Conservation (phyloP, 257 asterid genomes). For the Anisodus acutangulus region DNA sequence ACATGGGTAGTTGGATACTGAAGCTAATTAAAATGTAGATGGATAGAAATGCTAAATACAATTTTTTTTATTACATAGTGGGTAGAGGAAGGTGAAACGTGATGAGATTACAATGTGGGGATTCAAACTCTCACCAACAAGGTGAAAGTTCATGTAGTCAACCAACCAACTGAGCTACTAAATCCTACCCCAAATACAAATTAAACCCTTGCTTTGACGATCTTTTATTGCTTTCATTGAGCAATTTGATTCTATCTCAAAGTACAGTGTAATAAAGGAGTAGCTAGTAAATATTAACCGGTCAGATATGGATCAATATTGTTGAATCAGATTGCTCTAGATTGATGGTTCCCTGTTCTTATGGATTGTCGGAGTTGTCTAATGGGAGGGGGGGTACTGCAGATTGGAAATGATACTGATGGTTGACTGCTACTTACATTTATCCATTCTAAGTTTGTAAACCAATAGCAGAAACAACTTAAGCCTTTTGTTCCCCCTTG, state of each 20-base stretch:
- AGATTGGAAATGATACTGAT: not conserved
- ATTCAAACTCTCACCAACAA: no score
- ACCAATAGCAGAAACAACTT: not conserved
- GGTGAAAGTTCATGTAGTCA: no score
- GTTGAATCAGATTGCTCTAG: not conserved
- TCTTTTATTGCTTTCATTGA: not conserved
- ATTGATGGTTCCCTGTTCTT: not conserved
- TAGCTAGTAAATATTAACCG: not conserved
- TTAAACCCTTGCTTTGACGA: not conserved
- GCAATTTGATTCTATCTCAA: not conserved
- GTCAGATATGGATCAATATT: not conserved
- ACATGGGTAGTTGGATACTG: not conserved
- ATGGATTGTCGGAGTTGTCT: not conserved
- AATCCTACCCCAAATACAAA: not conserved
- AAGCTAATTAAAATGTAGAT: not conserved
- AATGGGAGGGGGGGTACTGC: not conserved
- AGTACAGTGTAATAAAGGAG: not conserved
- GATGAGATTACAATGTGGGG: no score
- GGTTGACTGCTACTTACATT: not conserved
- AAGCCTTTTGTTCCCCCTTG: not conserved
- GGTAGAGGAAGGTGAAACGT: no score
- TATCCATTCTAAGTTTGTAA: not conserved
- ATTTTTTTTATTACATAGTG: no score
- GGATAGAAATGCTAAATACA: not conserved
- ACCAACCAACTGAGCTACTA: no score